A percentile compares a stretch with the other conserved stretches of the same genome.
Conservation (phyloP, 306 rosid species). For the Cercis canadensis region DNA sequence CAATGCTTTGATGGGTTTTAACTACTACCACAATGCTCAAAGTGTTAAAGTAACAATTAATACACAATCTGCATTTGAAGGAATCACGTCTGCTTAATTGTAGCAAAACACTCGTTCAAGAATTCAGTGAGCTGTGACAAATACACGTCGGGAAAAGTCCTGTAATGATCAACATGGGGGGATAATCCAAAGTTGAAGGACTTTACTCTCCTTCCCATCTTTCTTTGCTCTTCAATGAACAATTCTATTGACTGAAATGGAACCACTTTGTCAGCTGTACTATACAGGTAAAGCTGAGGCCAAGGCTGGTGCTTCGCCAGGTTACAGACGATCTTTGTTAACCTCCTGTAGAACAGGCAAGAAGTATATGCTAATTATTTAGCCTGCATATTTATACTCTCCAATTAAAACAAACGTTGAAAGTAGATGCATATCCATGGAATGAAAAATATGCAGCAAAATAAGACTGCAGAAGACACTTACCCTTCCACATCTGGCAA, state of each 20-base stretch:
- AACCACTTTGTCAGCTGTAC: slow-evolving; percentile 81
- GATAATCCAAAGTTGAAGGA: slow-evolving; percentile 72
- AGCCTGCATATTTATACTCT: neutral
- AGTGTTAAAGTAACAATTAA: neutral
- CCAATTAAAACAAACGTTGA: slow-evolving; percentile 9
- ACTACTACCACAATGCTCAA: neutral
- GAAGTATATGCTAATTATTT: neutral
- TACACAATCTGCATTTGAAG: slow-evolving; percentile 8
- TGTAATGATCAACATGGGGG: slow-evolving; percentile 90
- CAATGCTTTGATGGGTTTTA: neutral
- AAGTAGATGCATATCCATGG: neutral
- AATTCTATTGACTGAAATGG: slow-evolving; percentile 69
- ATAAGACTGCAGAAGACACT: slow-evolving; percentile 31
- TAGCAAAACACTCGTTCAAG: slow-evolving; percentile 57
- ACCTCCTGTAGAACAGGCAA: slow-evolving; percentile 63
- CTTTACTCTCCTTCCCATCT: slow-evolving; percentile 60
- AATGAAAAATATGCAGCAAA: slow-evolving; percentile 7
- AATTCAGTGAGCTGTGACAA: slow-evolving; percentile 59
- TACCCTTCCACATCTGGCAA: slow-evolving; percentile 71
- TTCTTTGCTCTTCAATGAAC: slow-evolving; percentile 74
- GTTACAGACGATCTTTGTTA: slow-evolving; percentile 55
- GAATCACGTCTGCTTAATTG: slow-evolving; percentile 26
- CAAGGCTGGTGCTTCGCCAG: slow-evolving; percentile 64
- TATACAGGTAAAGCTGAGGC: slow-evolving; percentile 92
- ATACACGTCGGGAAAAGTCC: slow-evolving; percentile 70